phyloP scores from a whole-genome alignment of 1,284 basidiomycete genomes.

The Papiliotrema terrestris region DNA sequence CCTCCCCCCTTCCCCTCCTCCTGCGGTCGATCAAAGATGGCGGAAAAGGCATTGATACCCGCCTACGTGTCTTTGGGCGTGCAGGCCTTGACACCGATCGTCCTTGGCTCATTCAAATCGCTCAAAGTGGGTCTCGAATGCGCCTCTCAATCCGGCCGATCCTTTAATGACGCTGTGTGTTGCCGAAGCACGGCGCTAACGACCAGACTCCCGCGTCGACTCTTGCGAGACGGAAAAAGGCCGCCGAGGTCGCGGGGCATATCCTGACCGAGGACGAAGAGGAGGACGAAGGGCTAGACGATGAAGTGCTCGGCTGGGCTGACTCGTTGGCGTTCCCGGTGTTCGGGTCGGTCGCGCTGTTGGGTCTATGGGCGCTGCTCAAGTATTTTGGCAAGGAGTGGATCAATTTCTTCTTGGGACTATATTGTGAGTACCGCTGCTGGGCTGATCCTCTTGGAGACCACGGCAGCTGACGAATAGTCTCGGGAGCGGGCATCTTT shows the following conservation, averaged over 20 bases:
- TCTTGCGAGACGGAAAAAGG: constrained; percentile 15
- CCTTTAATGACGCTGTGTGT: background rate
- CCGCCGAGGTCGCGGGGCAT: constrained; percentile 6
- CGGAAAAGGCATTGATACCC: constrained; percentile 3
- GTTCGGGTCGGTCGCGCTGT: constrained; percentile 40
- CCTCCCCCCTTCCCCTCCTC: no score
- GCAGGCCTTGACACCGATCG: constrained; percentile 45
- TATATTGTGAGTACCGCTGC: constrained; percentile 60
- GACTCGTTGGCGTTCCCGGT: constrained; percentile 46
- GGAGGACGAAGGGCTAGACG: constrained; percentile 34
- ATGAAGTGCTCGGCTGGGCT: constrained; percentile 41
- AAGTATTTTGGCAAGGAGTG: constrained; percentile 73
- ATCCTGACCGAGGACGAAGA: constrained; percentile 26
- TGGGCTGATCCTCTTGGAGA: background rate
- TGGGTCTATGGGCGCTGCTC: constrained; percentile 37
- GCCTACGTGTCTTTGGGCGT: constrained; percentile 37
- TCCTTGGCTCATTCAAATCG: constrained; percentile 46
- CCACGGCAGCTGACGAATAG: constrained; percentile 1
- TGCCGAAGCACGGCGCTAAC: constrained; percentile 1
- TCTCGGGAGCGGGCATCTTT: constrained; percentile 42
- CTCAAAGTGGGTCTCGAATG: constrained; percentile 33
- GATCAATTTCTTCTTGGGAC: constrained; percentile 58
- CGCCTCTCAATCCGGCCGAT: no score
- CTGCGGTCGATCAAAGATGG: background rate
- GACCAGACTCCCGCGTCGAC: constrained; percentile 34